A percentile compares a stretch with the other conserved stretches of the same genome.
Conservation (phyloP, 257 asterid genomes). For the Capsicum rhomboideum region DNA sequence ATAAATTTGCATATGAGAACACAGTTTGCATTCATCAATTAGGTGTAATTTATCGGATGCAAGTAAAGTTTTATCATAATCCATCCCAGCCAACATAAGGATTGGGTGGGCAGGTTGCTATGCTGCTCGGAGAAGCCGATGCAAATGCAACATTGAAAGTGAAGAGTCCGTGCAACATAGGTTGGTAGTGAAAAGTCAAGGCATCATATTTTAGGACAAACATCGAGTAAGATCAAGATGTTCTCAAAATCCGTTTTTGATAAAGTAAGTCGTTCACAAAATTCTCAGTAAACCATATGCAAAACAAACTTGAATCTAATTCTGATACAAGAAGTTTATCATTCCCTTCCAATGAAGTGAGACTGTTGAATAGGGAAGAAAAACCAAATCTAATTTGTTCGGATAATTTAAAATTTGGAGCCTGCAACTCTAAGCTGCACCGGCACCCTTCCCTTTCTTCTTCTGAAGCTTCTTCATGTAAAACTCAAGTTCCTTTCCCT, state of each 20-base stretch:
- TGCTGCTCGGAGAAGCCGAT: too few relatives aligned
- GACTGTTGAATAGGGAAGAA: neutral
- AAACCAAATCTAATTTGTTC: neutral
- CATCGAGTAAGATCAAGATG: neutral
- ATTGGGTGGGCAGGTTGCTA: neutral
- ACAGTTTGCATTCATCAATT: neutral
- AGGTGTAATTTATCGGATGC: neutral
- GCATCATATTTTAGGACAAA: too few relatives aligned
- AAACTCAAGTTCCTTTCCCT: slow-evolving; percentile 9
- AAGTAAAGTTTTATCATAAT: neutral
- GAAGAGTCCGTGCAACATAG: too few relatives aligned
- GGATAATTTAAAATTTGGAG: neutral
- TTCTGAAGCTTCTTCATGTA: slow-evolving; percentile 10
- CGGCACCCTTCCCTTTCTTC: slow-evolving; percentile 11
- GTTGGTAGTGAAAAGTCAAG: too few relatives aligned
- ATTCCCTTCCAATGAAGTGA: neutral
- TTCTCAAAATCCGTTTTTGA: neutral
- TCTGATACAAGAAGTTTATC: neutral
- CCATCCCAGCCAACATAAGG: neutral
- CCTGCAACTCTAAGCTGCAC: slow-evolving; percentile 3
- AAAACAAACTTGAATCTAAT: neutral
- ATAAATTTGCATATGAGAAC: neutral
- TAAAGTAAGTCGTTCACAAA: neutral
- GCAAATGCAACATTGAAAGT: too few relatives aligned
- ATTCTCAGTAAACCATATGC: neutral